Evolutionary conservation across 1,139 yeast species (phyloP).

Genomic region (Spencermartinsiella ligniputridi): DNA sequence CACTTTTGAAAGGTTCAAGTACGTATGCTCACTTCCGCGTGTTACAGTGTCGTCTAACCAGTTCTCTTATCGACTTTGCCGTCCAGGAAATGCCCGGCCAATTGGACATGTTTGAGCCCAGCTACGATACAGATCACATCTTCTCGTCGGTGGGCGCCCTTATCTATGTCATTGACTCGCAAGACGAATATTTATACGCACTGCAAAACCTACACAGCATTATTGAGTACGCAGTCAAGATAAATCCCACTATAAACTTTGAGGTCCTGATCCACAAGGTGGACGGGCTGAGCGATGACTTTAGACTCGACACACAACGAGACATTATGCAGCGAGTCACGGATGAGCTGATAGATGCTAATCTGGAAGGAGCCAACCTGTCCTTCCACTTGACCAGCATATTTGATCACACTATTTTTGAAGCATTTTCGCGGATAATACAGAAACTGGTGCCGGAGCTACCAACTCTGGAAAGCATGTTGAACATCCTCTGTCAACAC

Average conservation of each 20-base stretch:
- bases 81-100: slow-evolving; percentile 98
- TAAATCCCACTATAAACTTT: slow-evolving; percentile 79
- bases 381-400: slow-evolving; percentile 89
- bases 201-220: slow-evolving; percentile 84
- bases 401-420: slow-evolving; percentile 93
- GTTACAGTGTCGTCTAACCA: background rate
- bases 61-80: slow-evolving; percentile 70
- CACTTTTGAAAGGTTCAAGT: slow-evolving; percentile 46
- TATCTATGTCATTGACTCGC: slow-evolving; percentile 84
- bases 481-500: slow-evolving; percentile 84
- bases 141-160: slow-evolving; percentile 88
- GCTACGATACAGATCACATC: slow-evolving; percentile 63
- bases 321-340: slow-evolving; percentile 96
- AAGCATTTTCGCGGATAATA: slow-evolving; percentile 88
- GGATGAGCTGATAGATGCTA: slow-evolving; percentile 85
- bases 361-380: slow-evolving; percentile 86
- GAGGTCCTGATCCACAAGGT: slow-evolving; percentile 94
- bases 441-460: slow-evolving; percentile 87
- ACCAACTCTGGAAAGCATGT: slow-evolving; percentile 81
- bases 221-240: slow-evolving; percentile 80
- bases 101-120: slow-evolving; percentile 79
- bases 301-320: slow-evolving; percentile 87
- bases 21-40: background rate
- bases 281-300: slow-evolving; percentile 92
- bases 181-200: slow-evolving; percentile 92